Conservation (phyloP, 768 basidiomycete species). For the Coprinopsis marcescibilis region DNA sequence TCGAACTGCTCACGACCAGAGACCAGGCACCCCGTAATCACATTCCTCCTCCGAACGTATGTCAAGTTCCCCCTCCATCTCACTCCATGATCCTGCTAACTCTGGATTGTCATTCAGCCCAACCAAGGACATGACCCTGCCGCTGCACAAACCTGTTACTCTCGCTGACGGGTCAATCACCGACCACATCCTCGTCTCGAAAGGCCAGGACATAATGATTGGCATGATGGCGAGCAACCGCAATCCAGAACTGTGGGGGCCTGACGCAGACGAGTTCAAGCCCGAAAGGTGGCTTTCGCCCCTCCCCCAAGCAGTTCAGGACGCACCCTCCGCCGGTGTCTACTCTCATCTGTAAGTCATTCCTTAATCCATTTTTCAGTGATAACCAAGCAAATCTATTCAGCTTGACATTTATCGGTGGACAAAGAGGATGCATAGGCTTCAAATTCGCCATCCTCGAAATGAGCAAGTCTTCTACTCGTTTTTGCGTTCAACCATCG, state of each 20-base stretch:
- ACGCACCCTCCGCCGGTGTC: slow-evolving; percentile 36
- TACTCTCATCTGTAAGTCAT: slow-evolving; percentile 33
- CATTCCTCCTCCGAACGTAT: slow-evolving; percentile 17
- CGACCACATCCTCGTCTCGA: slow-evolving; percentile 31
- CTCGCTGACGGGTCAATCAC: slow-evolving; percentile 27
- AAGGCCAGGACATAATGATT: slow-evolving; percentile 24
- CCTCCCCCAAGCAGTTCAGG: slow-evolving; percentile 20
- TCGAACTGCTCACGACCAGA: not conserved
- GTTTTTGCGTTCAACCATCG: not conserved
- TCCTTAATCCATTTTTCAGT: not conserved
- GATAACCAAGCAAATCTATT: slow-evolving; percentile 16
- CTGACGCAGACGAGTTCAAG: slow-evolving; percentile 42
- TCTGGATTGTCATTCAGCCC: not conserved
- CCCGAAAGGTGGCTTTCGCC: slow-evolving; percentile 43
- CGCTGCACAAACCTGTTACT: slow-evolving; percentile 28
- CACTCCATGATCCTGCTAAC: not conserved
- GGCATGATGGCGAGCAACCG: slow-evolving; percentile 3
- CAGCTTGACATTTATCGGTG: slow-evolving; percentile 18
- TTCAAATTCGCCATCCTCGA: slow-evolving; percentile 53
- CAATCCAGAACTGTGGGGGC: slow-evolving; percentile 15
- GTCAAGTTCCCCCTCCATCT: not conserved
- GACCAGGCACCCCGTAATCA: slow-evolving; percentile 23
- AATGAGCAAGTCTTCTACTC: slow-evolving; percentile 33
- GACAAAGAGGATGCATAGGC: slow-evolving; percentile 23
- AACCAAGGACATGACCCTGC: slow-evolving; percentile 21